Evolutionary conservation across 306 rosid species (phyloP), one percentile per base, ranked within the genome.

Genomic region (Cucurbita ficifolia): DNA sequence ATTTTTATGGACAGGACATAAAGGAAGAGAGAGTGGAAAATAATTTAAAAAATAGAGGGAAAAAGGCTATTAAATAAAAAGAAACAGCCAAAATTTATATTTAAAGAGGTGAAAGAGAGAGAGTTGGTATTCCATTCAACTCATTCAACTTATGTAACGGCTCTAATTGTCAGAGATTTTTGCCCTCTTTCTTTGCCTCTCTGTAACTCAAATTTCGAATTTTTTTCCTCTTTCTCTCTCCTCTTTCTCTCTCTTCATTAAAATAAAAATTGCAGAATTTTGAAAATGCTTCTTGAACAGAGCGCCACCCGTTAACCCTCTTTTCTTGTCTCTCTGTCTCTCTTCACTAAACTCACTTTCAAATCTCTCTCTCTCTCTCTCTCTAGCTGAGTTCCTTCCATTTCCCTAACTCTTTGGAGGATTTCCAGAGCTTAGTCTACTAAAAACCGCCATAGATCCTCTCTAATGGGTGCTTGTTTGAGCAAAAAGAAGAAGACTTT

Each of bases 401-500:
- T 29, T 6, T 65, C 19, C 18, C 72, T 19, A 58, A 38, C 14
- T 51, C 58, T 79, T 67, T 14, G 18, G 17, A 45, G 13, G 5
- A 19, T 46, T 33, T 67, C 54, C 7, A 3, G 22, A 43, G 52
- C 18, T 22, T 38, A 54, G 38, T 67, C 51, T 0, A 9, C 71
- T 42, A n/a, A 59, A 16, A 5, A 18, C 33, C 2, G 33, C 3
- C 3, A 29, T 29, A 29, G 33, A 29, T 29, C 33, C 33, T 22
- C 64, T 74, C 81, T 77, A 54, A 90, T 90, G 98, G 98, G 98
- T 74, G 38, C 88, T 77, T 93, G 98, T 86, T 81, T 90, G 76
- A 93, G 97, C 84, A 93, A 83, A 83, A 90, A 92, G 86, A 87
- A 82, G 74, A 76, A 33, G 46, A 46, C 86, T 70, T 74, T 82